Evolutionary conservation across 331 rosid genomes (phyloP), one percentile per base, ranked within the genome.

Genomic region (Spiraea crenata): DNA sequence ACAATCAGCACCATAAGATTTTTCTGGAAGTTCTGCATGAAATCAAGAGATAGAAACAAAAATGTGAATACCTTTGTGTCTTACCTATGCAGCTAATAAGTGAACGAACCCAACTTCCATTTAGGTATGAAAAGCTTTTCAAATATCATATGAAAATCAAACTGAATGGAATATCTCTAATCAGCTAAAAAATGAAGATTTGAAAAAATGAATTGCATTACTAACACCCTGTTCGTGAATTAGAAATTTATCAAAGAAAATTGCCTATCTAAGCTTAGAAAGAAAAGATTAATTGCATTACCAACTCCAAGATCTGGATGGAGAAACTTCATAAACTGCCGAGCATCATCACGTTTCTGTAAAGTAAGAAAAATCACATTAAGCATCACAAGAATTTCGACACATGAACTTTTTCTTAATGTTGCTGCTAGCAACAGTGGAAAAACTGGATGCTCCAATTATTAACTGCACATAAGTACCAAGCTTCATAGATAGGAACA

Each of bases 251-350:
- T 40, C 51, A 61, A 35, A 63, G 58, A 34, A 44, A 44, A 58
- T 67, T 65, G 34, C 77, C 57, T 71, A 8, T 38, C 25, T 42
- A 75, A 9, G 75, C 62, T 73, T 5, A 3, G 19, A 72, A 60
- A 55, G n/a, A 34, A 40, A 41, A 17, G 17, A 9, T 1, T 67
- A 74, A 54, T 49, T 67, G 66, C 70, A 69, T 86, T 95, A 95
- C 99, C 99, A 74, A 95, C 66, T 57, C 98, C 98, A 54, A 95
- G 99, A 83, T 89, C 98, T 20, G 96, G 96, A 86, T 91, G 98
- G 71, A 95, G 96, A 91, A 83, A 95, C 84, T 88, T 91, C 99
- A 95, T 95, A 59, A 95, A 95, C 80, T 91, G 99, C 41, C 96
- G 85, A 74, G 99, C 98, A 85, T 89, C 92, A 51, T 91, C 99